Base-by-base conservation (phyloP, 2,329 filamentous ascomycete genomes). In the Drechmeria coniospora region DNA sequence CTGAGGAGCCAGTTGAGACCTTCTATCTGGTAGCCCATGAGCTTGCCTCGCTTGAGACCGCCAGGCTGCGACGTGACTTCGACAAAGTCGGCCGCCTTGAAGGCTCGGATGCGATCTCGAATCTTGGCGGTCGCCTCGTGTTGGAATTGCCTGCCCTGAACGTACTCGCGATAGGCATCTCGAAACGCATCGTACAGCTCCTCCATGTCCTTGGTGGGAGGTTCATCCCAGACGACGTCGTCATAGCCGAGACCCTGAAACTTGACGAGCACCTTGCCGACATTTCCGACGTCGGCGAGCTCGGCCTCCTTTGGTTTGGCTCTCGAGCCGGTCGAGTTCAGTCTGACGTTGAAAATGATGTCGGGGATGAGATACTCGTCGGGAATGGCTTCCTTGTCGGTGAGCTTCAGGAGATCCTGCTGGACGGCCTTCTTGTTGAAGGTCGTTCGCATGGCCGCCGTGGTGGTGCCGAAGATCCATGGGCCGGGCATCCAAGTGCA, bases 1-100 rank as follows among this genome's bases (percentile, higher is more conserved):
- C 80, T 86, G 33, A 93, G 76, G 3, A 98, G 68, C 86, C 90
- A 98, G 43, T 95, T 94, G 28, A 94, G 61, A 13, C 90, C 90
- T 33, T 94, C 81, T 24, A 92, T 57, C 48, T 98, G 90, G 44
- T 98, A 95, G 19, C 74, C 70, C 86, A 95, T 95, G 32, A 95
- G 60, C 37, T 84, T 72, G 15, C 86, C 84, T 20, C 80, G 74
- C 18, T 68, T 69, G 6, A 95, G 61, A 10, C 73, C 73, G 1
- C 64, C 56, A 0, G 90, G 90, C 44, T 95, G 87, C 10, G 61
- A 54, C 21, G 73, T 61, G 36, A 82, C 65, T 37, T 83, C 69
- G 30, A 65, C 59, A 40, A 93, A 93, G 23, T 76, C 58, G 22
- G 65, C 56, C 8, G 57, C 53, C 36, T 82, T 75, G 37, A 74